Evolutionary conservation across 352 stramenopile genomes (phyloP).

Genomic region (Phytophthora chlamydospora): DNA sequence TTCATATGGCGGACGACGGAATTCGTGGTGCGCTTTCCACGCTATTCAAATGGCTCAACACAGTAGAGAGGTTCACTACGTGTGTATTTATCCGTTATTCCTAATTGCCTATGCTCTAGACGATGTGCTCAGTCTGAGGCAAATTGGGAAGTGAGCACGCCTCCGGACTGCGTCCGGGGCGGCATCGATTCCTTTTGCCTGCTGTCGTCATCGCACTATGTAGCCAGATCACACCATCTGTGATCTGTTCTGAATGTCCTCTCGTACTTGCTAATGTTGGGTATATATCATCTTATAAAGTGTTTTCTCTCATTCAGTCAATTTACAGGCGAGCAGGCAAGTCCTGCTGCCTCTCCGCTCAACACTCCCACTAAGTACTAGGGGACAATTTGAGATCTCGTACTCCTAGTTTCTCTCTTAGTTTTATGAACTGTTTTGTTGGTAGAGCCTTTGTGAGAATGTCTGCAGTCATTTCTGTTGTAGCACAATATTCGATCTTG

Average conservation of each 20-base stretch:
- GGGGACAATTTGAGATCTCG: constrained; percentile 3
- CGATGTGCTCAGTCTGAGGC: constrained; percentile 6
- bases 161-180: background rate
- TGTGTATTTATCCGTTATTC: constrained; percentile 4
- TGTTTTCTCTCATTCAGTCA: too few species aligned
- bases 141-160: constrained; percentile 1
- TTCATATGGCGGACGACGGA: too few species aligned
- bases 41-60: constrained; percentile 4
- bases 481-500: constrained; percentile 13
- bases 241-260: too few species aligned
- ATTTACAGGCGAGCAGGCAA: too few species aligned
- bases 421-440: constrained; percentile 25
- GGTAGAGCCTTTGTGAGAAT: constrained; percentile 26
- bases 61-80: constrained; percentile 1
- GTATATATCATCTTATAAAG: too few species aligned
- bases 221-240: too few species aligned
- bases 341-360: too few species aligned
- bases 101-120: background rate
- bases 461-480: constrained; percentile 23
- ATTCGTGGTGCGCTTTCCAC: too few species aligned
- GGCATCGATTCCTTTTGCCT: background rate
- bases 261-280: too few species aligned
- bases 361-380: constrained; percentile 20
- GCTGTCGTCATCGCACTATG: constrained; percentile 1
- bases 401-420: constrained; percentile 21